These are phyloP conservation scores for Phytophthora podocarpi DNA, from an alignment of 352 stramenopile species.

Conservation along the genomic window DNA sequence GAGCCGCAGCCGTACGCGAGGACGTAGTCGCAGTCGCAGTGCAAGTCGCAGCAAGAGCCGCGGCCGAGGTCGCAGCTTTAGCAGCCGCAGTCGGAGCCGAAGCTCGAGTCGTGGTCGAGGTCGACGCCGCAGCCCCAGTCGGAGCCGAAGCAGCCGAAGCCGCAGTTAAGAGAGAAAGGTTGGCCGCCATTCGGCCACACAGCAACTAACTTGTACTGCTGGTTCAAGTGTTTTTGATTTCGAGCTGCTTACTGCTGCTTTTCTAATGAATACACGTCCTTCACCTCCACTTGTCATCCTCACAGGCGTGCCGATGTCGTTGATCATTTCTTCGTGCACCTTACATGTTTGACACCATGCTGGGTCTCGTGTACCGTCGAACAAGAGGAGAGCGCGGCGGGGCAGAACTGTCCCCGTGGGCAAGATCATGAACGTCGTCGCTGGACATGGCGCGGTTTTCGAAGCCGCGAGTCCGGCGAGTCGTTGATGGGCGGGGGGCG, in stretches of 20 bases:
- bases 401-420: slow-evolving; percentile 17
- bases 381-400: slow-evolving; percentile 41
- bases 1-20: slow-evolving; percentile 21
- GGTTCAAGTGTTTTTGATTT: slow-evolving; percentile 25
- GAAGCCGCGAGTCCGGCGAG: slow-evolving; percentile 27
- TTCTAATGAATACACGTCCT: slow-evolving; percentile 37
- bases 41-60: slow-evolving; percentile 24
- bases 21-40: slow-evolving; percentile 37
- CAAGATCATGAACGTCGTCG: slow-evolving; percentile 30
- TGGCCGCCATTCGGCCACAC: background rate
- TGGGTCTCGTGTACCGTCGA: slow-evolving; percentile 46
- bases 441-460: slow-evolving; percentile 38
- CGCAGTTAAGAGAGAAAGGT: slow-evolving; percentile 9
- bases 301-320: background rate
- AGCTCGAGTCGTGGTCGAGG: slow-evolving; percentile 38
- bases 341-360: slow-evolving; percentile 33
- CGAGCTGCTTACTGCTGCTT: slow-evolving; percentile 15
- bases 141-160: slow-evolving; percentile 33
- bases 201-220: background rate
- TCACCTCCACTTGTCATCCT: slow-evolving; percentile 4
- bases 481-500: slow-evolving; percentile 20
- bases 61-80: slow-evolving; percentile 36
- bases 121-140: slow-evolving; percentile 29
- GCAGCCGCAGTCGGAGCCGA: slow-evolving; percentile 36
- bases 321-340: slow-evolving; percentile 13